A percentile compares a stretch with the other conserved stretches of the same genome.
Conservation (phyloP, 75 land plant genomes). For the Adiantum capillusveneris region DNA sequence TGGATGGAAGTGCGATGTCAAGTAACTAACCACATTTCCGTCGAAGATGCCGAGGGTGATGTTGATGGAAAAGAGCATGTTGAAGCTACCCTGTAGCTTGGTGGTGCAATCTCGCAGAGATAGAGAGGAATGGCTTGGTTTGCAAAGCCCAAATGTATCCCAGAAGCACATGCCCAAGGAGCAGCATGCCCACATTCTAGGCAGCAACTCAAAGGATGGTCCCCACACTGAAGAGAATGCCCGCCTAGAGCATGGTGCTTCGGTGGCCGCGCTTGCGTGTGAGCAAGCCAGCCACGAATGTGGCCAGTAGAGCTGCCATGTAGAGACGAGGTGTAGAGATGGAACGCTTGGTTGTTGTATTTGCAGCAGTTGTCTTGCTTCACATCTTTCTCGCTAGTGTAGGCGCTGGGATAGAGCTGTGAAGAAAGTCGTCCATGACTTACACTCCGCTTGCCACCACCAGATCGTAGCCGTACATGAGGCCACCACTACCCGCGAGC, state of each 20-base stretch:
- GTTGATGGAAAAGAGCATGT: conserved; percentile 31
- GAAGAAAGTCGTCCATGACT: too few relatives aligned
- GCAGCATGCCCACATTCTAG: too few relatives aligned
- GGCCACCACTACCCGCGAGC: too few relatives aligned
- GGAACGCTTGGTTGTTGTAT: conserved; percentile 50
- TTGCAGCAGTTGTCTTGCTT: conserved; percentile 32
- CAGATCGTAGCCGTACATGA: too few relatives aligned
- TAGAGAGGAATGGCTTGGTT: conserved; percentile 61
- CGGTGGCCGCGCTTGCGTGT: conserved; percentile 46
- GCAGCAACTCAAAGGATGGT: conserved; percentile 15
- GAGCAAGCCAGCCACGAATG: conserved; percentile 45
- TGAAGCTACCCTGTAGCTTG: conserved; percentile 40
- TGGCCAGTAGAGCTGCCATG: conserved; percentile 58
- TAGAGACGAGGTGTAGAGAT: conserved; percentile 75
- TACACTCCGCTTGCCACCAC: too few relatives aligned
- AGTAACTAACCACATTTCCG: too few relatives aligned
- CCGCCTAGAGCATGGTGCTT: conserved; percentile 45
- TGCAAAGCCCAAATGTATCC: conserved; percentile 27
- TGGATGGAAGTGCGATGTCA: too few relatives aligned
- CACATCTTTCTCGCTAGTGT: neutral
- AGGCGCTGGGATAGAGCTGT: too few relatives aligned
- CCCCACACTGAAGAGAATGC: conserved; percentile 31
- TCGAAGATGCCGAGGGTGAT: conserved; percentile 10
- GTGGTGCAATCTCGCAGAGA: conserved; percentile 66
- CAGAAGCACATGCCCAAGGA: neutral